phyloP scores from a whole-genome alignment of 495 filamentous ascomycete species.

The Penicillium paradoxum region DNA sequence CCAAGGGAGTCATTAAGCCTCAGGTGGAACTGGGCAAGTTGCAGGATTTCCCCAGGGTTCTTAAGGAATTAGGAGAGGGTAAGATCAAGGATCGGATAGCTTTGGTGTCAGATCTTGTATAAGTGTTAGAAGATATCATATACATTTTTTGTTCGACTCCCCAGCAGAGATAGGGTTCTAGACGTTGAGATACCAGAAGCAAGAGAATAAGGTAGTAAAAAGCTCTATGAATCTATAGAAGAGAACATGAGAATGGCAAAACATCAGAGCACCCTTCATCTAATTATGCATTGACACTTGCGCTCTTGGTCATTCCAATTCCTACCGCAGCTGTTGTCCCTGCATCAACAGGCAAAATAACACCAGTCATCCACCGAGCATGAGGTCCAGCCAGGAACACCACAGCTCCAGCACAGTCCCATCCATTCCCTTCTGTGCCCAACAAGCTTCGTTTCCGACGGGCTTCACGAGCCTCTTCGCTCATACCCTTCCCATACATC shows the following conservation, averaged over 20 bases:
- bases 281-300: slow-evolving; percentile 19
- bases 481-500: slow-evolving; percentile 52
- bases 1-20: slow-evolving; percentile 9
- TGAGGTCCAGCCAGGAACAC: slow-evolving; percentile 44
- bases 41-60: slow-evolving; percentile 14
- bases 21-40: slow-evolving; percentile 13
- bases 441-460: slow-evolving; percentile 47
- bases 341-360: slow-evolving; percentile 45
- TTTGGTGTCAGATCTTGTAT: slow-evolving; percentile 9
- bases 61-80: slow-evolving; percentile 15
- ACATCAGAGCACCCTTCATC: neutral
- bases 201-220: neutral
- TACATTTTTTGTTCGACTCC: neutral
- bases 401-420: slow-evolving; percentile 41
- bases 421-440: slow-evolving; percentile 50
- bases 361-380: slow-evolving; percentile 48
- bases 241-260: neutral
- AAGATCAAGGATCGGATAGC: slow-evolving; percentile 19
- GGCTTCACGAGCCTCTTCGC: slow-evolving; percentile 40
- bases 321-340: slow-evolving; percentile 39
- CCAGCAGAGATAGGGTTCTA: too few relatives aligned
- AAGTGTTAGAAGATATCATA: neutral
- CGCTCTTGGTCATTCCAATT: slow-evolving; percentile 26
- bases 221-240: neutral
- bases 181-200: neutral